Evolutionary conservation across 768 basidiomycete species (phyloP).

Genomic region (Boletus pseudopeckii): DNA sequence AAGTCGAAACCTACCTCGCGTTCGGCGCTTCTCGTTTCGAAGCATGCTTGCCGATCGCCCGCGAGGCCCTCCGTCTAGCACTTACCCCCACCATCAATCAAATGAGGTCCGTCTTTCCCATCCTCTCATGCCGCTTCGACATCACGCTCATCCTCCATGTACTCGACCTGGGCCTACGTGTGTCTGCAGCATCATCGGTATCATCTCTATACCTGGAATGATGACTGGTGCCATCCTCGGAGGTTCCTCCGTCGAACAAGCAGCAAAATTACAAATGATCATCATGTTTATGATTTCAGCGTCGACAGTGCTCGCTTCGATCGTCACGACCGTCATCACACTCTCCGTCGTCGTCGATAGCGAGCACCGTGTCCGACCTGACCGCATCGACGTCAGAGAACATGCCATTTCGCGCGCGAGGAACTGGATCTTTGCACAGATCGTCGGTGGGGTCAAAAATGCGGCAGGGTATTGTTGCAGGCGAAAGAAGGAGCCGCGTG

Average conservation of each 20-base stretch:
- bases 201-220: slow-evolving; percentile 84
- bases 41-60: slow-evolving; percentile 75
- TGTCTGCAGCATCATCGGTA: slow-evolving; percentile 58
- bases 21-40: slow-evolving; percentile 84
- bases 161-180: background rate
- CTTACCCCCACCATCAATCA: slow-evolving; percentile 80
- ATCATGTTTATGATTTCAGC: slow-evolving; percentile 94
- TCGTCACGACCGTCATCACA: slow-evolving; percentile 58
- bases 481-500: background rate
- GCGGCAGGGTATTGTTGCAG: slow-evolving; percentile 8
- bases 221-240: slow-evolving; percentile 92
- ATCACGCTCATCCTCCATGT: background rate
- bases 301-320: slow-evolving; percentile 66
- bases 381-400: slow-evolving; percentile 47
- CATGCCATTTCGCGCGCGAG: slow-evolving; percentile 35
- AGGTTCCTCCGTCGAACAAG: slow-evolving; percentile 80
- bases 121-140: background rate
- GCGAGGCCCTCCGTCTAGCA: slow-evolving; percentile 75
- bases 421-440: slow-evolving; percentile 27
- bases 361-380: slow-evolving; percentile 60
- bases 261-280: slow-evolving; percentile 84
- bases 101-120: slow-evolving; percentile 58
- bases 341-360: slow-evolving; percentile 64
- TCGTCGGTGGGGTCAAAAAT: slow-evolving; percentile 11
- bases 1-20: slow-evolving; percentile 80